Evolutionary conservation across 768 basidiomycete genomes (phyloP).

Genomic region (Tricholoma furcatifolium): DNA sequence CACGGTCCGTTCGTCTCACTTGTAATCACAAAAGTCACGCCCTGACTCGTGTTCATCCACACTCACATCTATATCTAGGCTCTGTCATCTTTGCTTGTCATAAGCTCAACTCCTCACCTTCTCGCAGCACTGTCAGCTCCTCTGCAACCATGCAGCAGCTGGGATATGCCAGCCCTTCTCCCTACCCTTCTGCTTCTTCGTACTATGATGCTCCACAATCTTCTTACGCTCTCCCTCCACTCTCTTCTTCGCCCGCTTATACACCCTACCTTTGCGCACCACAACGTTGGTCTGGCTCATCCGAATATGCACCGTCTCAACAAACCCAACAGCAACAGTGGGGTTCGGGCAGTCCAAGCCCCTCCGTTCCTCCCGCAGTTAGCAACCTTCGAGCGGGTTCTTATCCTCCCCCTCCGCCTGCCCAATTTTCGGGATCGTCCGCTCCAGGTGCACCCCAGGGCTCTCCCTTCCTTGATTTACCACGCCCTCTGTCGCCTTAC

Average conservation of each 20-base stretch:
- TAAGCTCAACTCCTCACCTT: slow-evolving; percentile 50
- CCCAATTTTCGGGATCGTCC: slow-evolving; percentile 42
- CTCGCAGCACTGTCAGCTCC: slow-evolving; percentile 38
- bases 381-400: slow-evolving; percentile 32
- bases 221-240: slow-evolving; percentile 42
- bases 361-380: slow-evolving; percentile 27
- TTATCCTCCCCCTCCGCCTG: slow-evolving; percentile 29
- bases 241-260: slow-evolving; percentile 33
- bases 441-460: slow-evolving; percentile 30
- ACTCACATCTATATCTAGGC: slow-evolving; percentile 34
- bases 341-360: slow-evolving; percentile 28
- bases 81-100: slow-evolving; percentile 75
- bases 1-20: slow-evolving; percentile 60
- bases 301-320: slow-evolving; percentile 16
- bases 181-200: slow-evolving; percentile 13
- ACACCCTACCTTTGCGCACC: slow-evolving; percentile 38
- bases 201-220: slow-evolving; percentile 38
- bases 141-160: slow-evolving; percentile 45
- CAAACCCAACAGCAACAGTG: slow-evolving; percentile 20
- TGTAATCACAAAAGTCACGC: slow-evolving; percentile 10
- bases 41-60: slow-evolving; percentile 7
- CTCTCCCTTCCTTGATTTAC: slow-evolving; percentile 1
- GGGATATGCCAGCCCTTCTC: slow-evolving; percentile 35
- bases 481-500: slow-evolving; percentile 7
- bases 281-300: slow-evolving; percentile 38